These are phyloP conservation scores for Colletotrichum lindemuthianum DNA, from an alignment of 2,329 filamentous ascomycete species.

Conservation along the genomic window DNA sequence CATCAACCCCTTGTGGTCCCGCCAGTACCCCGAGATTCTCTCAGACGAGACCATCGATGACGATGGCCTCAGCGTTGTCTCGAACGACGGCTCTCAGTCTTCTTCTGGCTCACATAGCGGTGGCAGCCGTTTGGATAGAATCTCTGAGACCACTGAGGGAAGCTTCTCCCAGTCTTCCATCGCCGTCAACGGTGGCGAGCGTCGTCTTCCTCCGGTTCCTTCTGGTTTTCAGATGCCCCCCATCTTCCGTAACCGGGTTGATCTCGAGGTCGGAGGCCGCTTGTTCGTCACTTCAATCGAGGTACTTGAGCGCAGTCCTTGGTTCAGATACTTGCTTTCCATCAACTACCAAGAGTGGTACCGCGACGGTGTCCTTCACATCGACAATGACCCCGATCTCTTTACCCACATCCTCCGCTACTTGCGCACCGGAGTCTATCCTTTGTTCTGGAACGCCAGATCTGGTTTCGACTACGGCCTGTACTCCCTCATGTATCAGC, in stretches of 20 bases:
- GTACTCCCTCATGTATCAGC: slow-evolving; percentile 46
- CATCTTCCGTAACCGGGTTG: slow-evolving; percentile 11
- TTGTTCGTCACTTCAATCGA: slow-evolving; percentile 34
- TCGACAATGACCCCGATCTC: slow-evolving; percentile 49
- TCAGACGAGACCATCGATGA: slow-evolving; percentile 6
- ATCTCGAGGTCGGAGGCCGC: slow-evolving; percentile 36
- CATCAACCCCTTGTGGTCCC: slow-evolving; percentile 31
- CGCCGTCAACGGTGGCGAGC: not conserved
- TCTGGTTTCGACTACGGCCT: slow-evolving; percentile 46
- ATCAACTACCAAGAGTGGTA: slow-evolving; percentile 26
- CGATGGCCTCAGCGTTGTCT: not conserved
- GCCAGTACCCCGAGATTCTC: slow-evolving; percentile 31
- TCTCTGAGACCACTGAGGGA: not conserved
- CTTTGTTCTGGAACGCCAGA: slow-evolving; percentile 45
- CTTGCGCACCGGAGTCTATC: slow-evolving; percentile 45
- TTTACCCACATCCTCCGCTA: slow-evolving; percentile 49
- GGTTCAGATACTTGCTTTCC: slow-evolving; percentile 24
- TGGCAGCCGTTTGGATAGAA: not conserved
- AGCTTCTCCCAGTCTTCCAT: not conserved
- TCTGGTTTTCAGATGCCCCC: slow-evolving; percentile 12
- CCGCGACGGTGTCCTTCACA: slow-evolving; percentile 35
- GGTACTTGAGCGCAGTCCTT: slow-evolving; percentile 28
- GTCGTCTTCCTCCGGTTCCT: not conserved
- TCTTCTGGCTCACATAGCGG: not conserved
- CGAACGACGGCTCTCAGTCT: not conserved